Evolutionary conservation across 2,329 filamentous ascomycete species (phyloP), one percentile per base, ranked within the genome.

Genomic region (Colletotrichum abscissum): DNA sequence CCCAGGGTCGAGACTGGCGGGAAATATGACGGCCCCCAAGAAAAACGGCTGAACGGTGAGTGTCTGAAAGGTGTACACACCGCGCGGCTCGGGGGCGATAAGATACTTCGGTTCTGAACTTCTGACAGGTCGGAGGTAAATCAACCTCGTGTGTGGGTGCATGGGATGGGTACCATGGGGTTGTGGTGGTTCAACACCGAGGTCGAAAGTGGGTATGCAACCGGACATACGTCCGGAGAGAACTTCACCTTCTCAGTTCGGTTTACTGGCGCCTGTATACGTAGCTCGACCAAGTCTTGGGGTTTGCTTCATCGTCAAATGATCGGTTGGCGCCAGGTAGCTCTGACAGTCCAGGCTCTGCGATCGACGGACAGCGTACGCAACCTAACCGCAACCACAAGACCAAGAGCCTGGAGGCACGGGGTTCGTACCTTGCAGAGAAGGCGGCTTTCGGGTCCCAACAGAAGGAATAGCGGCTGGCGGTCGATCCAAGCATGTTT

Each of bases 351-450:
- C 70, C 60, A 66, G 71, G 28, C 60, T 70, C 33, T 26, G 14
- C 26, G 67, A 70, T 73, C 71, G 71, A 56, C 67, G 49, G 28
- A 46, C 35, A 42, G 35, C 35, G 60, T 66, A 73, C 67, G 70
- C 70, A 70, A 62, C 42, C 42, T 9, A 49, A n/a, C 49, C 56
- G 60, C 60, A 57, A 30, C 60, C 70, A 73, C 71, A 60, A 62
- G 71, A 73, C 71, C 71, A 38, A n/a, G 26, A 14, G 7, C 16
- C 19, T 49, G 42, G 42, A 49, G 42, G 42, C 19, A 12, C 46
- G 60, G 55, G 55, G 33, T 70, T 64, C 67, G 70, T 73, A 70
- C 70, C 70, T 73, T 73, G 67, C 70, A 73, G 70, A 64, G 67
- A 62, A 70, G 66, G 26, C 59, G 38, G 38, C 24, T 16, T 35